These are phyloP conservation scores for Xylaria sp. DNA, from an alignment of 2,329 filamentous ascomycete species.

Conservation along the genomic window DNA sequence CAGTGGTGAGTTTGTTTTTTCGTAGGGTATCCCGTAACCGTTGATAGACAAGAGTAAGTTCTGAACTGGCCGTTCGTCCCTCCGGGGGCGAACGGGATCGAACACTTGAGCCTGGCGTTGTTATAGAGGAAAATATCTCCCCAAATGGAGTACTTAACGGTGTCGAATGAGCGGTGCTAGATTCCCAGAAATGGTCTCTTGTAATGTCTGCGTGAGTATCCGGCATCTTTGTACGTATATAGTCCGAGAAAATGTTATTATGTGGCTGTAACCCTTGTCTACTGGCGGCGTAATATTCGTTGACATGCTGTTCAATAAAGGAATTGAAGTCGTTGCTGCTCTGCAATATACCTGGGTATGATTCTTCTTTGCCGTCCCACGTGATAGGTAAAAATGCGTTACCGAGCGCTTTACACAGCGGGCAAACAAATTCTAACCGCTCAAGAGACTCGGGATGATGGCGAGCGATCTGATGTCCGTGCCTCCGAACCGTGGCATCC, in stretches of 20 bases:
- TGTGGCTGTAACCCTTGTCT: constrained; percentile 46
- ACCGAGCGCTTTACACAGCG: constrained; percentile 93
- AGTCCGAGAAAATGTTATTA: constrained; percentile 53
- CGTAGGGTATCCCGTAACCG: constrained; percentile 68
- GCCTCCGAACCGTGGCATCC: constrained; percentile 82
- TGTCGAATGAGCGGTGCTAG: constrained; percentile 45
- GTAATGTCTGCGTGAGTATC: constrained; percentile 52
- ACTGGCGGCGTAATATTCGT: constrained; percentile 36
- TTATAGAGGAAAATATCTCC: constrained; percentile 55
- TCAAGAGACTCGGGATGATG: constrained; percentile 87
- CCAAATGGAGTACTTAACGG: constrained; percentile 56
- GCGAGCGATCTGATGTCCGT: constrained; percentile 90
- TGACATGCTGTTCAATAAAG: constrained; percentile 72
- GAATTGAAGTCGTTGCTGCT: constrained; percentile 69
- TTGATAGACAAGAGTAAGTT: constrained; percentile 69
- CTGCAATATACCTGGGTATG: constrained; percentile 78
- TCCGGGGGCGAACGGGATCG: constrained; percentile 51
- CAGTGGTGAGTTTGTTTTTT: constrained; percentile 60
- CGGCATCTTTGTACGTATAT: constrained; percentile 53
- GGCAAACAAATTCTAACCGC: constrained; percentile 92
- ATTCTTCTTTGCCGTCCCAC: constrained; percentile 92
- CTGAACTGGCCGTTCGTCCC: constrained; percentile 54
- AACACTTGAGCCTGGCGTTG: constrained; percentile 51
- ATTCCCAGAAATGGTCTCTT: constrained; percentile 58
- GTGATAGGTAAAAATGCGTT: constrained; percentile 95